Percentiles rank a stretch among this genome's conserved stretches.
phyloP scores from a whole-genome alignment of 2,329 filamentous ascomycete species.

The Diaporthe sp. region DNA sequence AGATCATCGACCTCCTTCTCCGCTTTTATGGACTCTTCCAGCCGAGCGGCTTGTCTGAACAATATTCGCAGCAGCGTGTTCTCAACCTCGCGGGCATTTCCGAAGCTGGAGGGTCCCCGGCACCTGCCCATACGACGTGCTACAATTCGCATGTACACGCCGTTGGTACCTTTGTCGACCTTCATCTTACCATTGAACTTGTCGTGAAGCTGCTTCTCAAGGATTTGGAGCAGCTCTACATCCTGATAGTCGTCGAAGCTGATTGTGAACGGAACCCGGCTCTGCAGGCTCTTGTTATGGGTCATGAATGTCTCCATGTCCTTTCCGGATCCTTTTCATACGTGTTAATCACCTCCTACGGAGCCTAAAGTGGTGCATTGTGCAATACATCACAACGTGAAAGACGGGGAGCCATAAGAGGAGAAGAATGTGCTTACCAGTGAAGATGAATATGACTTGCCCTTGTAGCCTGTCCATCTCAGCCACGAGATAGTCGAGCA shows the following conservation, averaged over 20 bases:
- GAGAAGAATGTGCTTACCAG: conserved; percentile 53
- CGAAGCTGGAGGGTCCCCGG: conserved; percentile 76
- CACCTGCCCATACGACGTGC: conserved; percentile 72
- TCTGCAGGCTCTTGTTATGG: conserved; percentile 79
- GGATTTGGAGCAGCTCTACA: conserved; percentile 72
- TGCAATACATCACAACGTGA: too few relatives aligned
- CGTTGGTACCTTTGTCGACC: conserved; percentile 68
- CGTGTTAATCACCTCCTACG: too few relatives aligned
- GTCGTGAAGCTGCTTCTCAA: conserved; percentile 65
- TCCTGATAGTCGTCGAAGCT: conserved; percentile 79
- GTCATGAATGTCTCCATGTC: conserved; percentile 83
- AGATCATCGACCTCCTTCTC: conserved; percentile 66
- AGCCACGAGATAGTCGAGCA: conserved; percentile 78
- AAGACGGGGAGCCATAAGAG: too few relatives aligned
- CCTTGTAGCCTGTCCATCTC: conserved; percentile 80
- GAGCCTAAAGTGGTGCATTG: too few relatives aligned
- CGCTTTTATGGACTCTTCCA: conserved; percentile 60
- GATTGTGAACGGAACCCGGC: conserved; percentile 75
- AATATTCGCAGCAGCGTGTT: conserved; percentile 69
- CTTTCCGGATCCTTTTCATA: conserved; percentile 68
- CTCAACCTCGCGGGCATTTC: conserved; percentile 78
- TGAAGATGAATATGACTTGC: conserved; percentile 79
- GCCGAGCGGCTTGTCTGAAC: conserved; percentile 69
- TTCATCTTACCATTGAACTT: conserved; percentile 69
- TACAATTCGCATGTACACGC: conserved; percentile 75